Base-by-base conservation (phyloP, 2,329 filamentous ascomycete genomes). In the Rachicladosporium sp. region DNA sequence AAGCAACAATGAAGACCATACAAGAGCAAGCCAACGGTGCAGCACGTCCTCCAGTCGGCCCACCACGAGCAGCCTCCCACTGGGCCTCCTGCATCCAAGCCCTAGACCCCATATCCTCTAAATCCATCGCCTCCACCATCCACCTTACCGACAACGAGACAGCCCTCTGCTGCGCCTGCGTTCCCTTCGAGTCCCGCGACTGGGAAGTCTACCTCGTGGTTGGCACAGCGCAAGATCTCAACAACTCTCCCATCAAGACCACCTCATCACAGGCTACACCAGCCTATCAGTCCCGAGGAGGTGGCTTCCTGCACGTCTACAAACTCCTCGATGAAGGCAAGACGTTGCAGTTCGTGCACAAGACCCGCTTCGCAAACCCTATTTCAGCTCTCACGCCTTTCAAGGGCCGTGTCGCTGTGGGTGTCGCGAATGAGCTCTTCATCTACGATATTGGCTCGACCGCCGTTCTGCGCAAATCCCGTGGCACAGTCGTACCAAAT, bases 51-150 rank as follows among this genome's bases (percentile, higher is more conserved):
- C 38, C 35, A 10, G n/a, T 98, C 57, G 91, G 91, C 2, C 86
- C 95, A 53, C 83, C 91, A 7, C 77, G 80, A 41, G 87, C 78
- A 15, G 78, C 75, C 44, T 82, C 84, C 12, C 82, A 89, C 48
- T 99, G 91, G 91, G 86, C 91, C 31, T 96, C 89, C 7, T 96
- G 88, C 60, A 88, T 99, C 49, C 87, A 85, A 53, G 75, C 95
- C 12, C 73, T 99, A n/a, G 91, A 98, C 54, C 88, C 91, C 0
- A 58, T 89, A 23, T 6, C 23, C 23, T 35, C 35, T n/a, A 35
- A 42, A 36, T 48, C 47, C 4, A 58, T 93, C 1, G 60, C 91
- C 4, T 79, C 83, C 46, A 87, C 78, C 1, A 68, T 96, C 32
- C 81, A 96, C 43, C 64, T 98, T 0, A 80, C 82, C 36, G 80